These are phyloP conservation scores for Salinomyces thailandicus DNA, from an alignment of 2,329 filamentous ascomycete genomes.

Conservation along the genomic window DNA sequence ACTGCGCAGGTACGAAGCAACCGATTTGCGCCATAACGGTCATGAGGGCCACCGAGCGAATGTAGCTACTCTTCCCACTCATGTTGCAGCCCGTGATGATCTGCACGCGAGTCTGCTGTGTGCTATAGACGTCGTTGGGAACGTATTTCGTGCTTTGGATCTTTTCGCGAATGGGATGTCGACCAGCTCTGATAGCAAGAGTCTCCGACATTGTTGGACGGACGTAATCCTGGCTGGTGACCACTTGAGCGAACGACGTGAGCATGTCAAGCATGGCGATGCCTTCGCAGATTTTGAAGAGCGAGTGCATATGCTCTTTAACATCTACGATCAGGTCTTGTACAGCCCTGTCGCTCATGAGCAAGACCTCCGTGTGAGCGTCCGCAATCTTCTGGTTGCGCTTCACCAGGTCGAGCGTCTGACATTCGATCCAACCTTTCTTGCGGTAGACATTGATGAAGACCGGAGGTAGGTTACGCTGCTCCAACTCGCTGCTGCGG, in stretches of 20 bases:
- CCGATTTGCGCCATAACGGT: slow-evolving; percentile 92
- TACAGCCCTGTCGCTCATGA: slow-evolving; percentile 66
- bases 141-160: slow-evolving; percentile 60
- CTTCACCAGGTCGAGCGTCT: slow-evolving; percentile 76
- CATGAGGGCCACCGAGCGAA: slow-evolving; percentile 71
- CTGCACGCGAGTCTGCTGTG: slow-evolving; percentile 71
- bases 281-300: slow-evolving; percentile 80
- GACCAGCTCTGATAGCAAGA: slow-evolving; percentile 60
- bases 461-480: slow-evolving; percentile 48
- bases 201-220: slow-evolving; percentile 59
- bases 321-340: slow-evolving; percentile 62
- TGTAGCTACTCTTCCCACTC: slow-evolving; percentile 96
- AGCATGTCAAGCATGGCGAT: slow-evolving; percentile 66
- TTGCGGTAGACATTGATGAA: slow-evolving; percentile 70
- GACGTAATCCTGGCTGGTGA: slow-evolving; percentile 56
- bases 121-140: slow-evolving; percentile 83
- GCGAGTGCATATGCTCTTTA: slow-evolving; percentile 55
- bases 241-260: slow-evolving; percentile 62
- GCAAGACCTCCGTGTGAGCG: slow-evolving; percentile 71
- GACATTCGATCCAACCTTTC: slow-evolving; percentile 71
- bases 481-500: slow-evolving; percentile 50
- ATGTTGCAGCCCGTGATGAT: slow-evolving; percentile 96
- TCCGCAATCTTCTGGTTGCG: slow-evolving; percentile 63
- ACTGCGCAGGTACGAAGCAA: slow-evolving; percentile 77
- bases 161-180: slow-evolving; percentile 71